Evolutionary conservation across 257 asterid species (phyloP), one percentile per base, ranked within the genome.

Genomic region (Solanum lycopersicoides): DNA sequence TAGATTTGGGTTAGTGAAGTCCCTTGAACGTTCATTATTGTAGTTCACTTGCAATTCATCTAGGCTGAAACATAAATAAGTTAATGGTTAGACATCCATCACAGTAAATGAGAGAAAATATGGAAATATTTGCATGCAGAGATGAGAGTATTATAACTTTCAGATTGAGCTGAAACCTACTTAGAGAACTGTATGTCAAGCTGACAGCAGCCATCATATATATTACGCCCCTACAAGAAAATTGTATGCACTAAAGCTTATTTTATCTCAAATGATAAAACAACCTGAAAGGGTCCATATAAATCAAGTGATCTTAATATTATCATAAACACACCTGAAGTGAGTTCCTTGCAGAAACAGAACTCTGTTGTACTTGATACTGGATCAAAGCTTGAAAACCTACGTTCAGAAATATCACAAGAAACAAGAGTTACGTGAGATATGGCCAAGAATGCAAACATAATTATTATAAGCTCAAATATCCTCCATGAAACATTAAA

Each of bases 171-270:
- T 60, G 74, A 63, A 88, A 89, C 95, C 86, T 92, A 97, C 99
- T 96, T 97, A 45, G 99, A 97, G 91, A 93, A 97, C 94, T 97
- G 99, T 90, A 97, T 96, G 90, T 97, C 99, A 89, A 97, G 91
- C 92, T 96, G 99, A 90, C 99, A 97, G 94, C 99, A 97, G 69
- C 99, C 99, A 91, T 96, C 99, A 45, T 97, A 97, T 86, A 96
- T 95, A 89, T 97, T 97, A 45, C 99, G 96, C 69, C 99, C 98
- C 99, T 97, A 89, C 32, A 90, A 89, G 84, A 44, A 86, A 77
- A 59, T 86, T 9, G 68, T 80, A 80, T 80, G 85, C 42, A 30
- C 65, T 18, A 80, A 75, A 80, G 68, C 85, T 80, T 80, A 80
- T 47, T 47, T 80, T 80, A 80, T 28, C 30, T 47, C 85, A 80